These are phyloP conservation scores for Panicum miliaceum DNA, from an alignment of 176 grass and related monocot genomes.

Conservation along the genomic window DNA sequence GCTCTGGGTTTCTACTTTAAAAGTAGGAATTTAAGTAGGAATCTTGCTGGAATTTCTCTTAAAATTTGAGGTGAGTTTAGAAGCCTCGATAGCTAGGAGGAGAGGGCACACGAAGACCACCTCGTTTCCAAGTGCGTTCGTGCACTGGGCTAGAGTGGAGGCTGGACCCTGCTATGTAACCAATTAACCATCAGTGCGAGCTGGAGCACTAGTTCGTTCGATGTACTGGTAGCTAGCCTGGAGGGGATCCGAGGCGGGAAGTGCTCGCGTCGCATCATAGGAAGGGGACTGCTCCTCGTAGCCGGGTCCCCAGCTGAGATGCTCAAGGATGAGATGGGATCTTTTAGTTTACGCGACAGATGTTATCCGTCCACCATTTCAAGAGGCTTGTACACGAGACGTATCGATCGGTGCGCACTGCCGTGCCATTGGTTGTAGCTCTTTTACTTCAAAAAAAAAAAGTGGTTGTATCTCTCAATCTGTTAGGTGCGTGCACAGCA, in stretches of 20 bases:
- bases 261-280: constrained; percentile 26
- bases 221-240: not conserved
- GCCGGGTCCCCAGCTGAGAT: constrained; percentile 26
- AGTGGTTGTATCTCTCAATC: constrained; percentile 1
- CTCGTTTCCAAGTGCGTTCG: too few species aligned
- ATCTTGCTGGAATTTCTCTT: too few species aligned
- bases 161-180: too few species aligned
- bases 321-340: not conserved
- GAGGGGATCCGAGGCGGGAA: constrained; percentile 41
- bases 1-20: too few species aligned
- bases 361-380: not conserved
- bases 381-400: not conserved
- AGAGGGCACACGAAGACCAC: too few species aligned
- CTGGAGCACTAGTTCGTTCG: too few species aligned
- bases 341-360: not conserved
- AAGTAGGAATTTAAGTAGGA: too few species aligned
- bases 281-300: constrained; percentile 5
- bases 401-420: not conserved
- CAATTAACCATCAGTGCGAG: too few species aligned
- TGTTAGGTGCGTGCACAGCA: not conserved
- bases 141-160: too few species aligned
- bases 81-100: too few species aligned
- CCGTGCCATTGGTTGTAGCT: constrained; percentile 5
- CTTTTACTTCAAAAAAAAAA: too few species aligned
- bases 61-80: not conserved